Conservation (phyloP, 306 rosid genomes). For the Ziziphus jujuba region DNA sequence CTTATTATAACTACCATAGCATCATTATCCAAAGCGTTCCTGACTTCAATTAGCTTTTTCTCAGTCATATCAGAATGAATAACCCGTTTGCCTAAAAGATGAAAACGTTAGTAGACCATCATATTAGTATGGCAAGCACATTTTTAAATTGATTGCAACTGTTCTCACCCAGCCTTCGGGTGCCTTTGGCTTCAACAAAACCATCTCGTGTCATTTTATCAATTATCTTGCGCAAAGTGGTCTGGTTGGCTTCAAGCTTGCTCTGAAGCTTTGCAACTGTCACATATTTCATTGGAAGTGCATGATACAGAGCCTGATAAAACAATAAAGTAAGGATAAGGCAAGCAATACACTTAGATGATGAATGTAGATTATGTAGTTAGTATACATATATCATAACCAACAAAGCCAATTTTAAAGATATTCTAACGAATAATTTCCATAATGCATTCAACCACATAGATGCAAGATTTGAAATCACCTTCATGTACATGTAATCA, state of each 20-base stretch:
- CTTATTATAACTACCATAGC: constrained; percentile 52
- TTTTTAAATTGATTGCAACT: background rate
- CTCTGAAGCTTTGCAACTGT: constrained; percentile 67
- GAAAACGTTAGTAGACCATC: background rate
- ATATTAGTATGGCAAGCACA: background rate
- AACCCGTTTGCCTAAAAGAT: constrained; percentile 74
- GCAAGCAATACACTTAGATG: background rate
- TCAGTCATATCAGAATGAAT: constrained; percentile 69
- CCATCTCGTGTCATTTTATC: constrained; percentile 80
- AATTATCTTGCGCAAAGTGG: constrained; percentile 63
- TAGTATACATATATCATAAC: background rate
- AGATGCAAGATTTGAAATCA: constrained; percentile 17
- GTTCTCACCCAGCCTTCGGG: constrained; percentile 64
- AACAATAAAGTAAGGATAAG: constrained; percentile 14
- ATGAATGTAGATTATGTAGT: background rate
- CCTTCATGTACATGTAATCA: constrained; percentile 78
- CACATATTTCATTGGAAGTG: constrained; percentile 76
- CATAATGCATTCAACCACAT: background rate
- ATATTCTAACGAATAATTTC: background rate
- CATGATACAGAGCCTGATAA: constrained; percentile 74
- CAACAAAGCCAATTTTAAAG: background rate
- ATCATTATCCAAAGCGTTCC: constrained; percentile 54
- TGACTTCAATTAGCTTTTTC: constrained; percentile 67
- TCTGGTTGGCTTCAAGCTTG: constrained; percentile 62
- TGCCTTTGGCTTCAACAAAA: constrained; percentile 72